phyloP scores from a whole-genome alignment of 192 early-diverging fungal genomes.

The Mortierella antarctica region DNA sequence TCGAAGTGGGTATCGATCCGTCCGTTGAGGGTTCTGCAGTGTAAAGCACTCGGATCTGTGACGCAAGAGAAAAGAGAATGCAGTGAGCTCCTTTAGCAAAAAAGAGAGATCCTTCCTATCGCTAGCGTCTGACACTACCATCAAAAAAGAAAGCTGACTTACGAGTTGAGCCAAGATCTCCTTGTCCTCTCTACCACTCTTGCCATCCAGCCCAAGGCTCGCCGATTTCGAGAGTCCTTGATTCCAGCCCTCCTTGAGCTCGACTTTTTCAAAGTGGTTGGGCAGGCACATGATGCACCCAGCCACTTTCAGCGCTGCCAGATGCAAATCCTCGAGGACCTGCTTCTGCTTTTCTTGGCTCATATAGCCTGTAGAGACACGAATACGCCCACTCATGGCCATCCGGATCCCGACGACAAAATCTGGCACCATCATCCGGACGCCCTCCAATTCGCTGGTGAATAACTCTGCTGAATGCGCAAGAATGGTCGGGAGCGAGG shows the following conservation, averaged over 20 bases:
- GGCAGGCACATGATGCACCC: conserved; percentile 73
- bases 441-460: conserved; percentile 73
- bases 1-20: conserved; percentile 28
- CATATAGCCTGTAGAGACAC: conserved; percentile 30
- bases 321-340: conserved; percentile 70
- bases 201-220: conserved; percentile 46
- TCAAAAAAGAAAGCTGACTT: conserved; percentile 15
- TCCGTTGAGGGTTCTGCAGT: conserved; percentile 44
- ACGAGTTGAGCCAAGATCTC: conserved; percentile 64
- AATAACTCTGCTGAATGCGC: conserved; percentile 71
- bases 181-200: conserved; percentile 54
- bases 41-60: conserved; percentile 57
- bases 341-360: conserved; percentile 49
- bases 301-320: conserved; percentile 71
- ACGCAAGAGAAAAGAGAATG: background rate
- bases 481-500: conserved; percentile 76
- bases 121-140: too few species aligned
- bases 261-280: conserved; percentile 76
- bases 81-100: background rate
- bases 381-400: conserved; percentile 47
- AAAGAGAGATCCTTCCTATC: background rate
- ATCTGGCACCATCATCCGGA: conserved; percentile 78
- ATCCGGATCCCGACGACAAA: conserved; percentile 76
- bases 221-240: conserved; percentile 51
- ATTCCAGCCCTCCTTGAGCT: conserved; percentile 63